These are phyloP conservation scores for Cyclaneusma minus DNA, from an alignment of 2,329 filamentous ascomycete species.

Conservation along the genomic window DNA sequence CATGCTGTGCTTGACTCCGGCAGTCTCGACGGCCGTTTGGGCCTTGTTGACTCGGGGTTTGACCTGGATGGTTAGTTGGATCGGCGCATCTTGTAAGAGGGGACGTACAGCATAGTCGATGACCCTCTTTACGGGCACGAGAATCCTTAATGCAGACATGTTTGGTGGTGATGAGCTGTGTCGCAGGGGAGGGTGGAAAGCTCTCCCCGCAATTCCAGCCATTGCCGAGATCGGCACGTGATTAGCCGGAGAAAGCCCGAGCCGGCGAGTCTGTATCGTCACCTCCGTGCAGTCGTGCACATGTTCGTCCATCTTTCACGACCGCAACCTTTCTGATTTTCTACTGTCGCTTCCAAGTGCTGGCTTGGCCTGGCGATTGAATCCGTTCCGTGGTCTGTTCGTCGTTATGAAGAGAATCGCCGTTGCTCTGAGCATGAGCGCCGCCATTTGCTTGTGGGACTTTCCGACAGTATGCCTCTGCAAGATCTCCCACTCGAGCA, in stretches of 20 bases:
- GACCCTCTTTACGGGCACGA: slow-evolving; percentile 70
- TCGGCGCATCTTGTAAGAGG: slow-evolving; percentile 4
- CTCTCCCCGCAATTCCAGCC: no score
- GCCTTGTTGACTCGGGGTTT: slow-evolving; percentile 55
- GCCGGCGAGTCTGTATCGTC: no score
- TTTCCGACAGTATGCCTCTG: slow-evolving; percentile 37
- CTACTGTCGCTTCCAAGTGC: no score
- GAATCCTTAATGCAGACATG: slow-evolving; percentile 56
- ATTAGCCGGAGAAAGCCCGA: no score
- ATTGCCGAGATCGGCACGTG: no score
- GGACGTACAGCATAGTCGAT: slow-evolving; percentile 68
- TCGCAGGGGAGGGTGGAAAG: no score
- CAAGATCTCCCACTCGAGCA: slow-evolving; percentile 53
- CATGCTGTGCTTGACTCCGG: slow-evolving; percentile 92
- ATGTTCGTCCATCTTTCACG: no score
- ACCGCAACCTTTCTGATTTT: no score
- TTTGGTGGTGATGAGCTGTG: no score
- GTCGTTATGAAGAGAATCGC: slow-evolving; percentile 10
- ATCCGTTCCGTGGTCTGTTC: slow-evolving; percentile 7
- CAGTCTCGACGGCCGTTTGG: slow-evolving; percentile 77
- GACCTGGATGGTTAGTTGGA: slow-evolving; percentile 29
- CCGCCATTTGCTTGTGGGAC: slow-evolving; percentile 4
- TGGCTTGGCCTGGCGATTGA: slow-evolving; percentile 25
- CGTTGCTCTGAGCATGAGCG: slow-evolving; percentile 6
- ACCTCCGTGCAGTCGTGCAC: no score